phyloP scores from a whole-genome alignment of 306 rosid species.

The Dalbergia cultrata region DNA sequence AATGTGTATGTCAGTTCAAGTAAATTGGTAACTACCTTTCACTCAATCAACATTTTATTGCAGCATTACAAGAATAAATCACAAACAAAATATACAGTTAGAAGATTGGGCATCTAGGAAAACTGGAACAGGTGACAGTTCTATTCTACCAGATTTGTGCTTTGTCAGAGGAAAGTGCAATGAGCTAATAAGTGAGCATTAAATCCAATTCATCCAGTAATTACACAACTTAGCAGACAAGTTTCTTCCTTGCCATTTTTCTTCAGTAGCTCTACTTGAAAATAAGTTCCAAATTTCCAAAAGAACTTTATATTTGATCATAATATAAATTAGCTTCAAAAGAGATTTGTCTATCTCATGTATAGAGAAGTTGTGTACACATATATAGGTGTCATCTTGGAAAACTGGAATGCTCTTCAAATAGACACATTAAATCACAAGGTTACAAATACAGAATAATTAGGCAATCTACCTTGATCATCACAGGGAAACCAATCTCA shows the following conservation, averaged over 20 bases:
- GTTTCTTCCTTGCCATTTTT: neutral
- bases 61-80: constrained; percentile 31
- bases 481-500: constrained; percentile 84
- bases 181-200: neutral
- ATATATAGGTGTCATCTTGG: neutral
- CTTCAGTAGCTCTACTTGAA: neutral
- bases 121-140: neutral
- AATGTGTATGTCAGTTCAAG: constrained; percentile 48
- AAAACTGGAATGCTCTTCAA: neutral
- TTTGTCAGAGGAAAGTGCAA: neutral
- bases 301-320: constrained; percentile 6
- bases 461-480: constrained; percentile 70
- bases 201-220: neutral
- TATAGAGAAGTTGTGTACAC: neutral
- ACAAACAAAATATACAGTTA: no score
- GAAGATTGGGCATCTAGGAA: neutral
- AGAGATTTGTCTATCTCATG: neutral
- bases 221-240: constrained; percentile 14
- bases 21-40: no score
- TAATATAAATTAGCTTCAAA: neutral
- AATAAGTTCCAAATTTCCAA: neutral
- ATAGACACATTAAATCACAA: neutral
- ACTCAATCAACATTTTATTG: no score
- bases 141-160: neutral
- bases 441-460: neutral